These are phyloP conservation scores for Podospora pseudocomata DNA, from an alignment of 495 filamentous ascomycete species.

Conservation along the genomic window DNA sequence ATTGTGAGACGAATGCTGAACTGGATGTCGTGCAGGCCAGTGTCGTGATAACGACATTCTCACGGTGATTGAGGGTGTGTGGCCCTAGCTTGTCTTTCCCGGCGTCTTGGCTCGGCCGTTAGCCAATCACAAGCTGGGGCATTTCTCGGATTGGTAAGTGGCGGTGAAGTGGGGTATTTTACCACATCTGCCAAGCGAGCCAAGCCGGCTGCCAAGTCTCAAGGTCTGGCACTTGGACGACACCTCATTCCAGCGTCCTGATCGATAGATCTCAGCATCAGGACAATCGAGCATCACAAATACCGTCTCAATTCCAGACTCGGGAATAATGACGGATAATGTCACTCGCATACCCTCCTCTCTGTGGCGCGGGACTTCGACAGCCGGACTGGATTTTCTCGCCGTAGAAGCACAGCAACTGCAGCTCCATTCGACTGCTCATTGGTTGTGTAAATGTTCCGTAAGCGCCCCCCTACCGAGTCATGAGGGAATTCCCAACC, in stretches of 20 bases:
- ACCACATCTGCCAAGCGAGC: neutral
- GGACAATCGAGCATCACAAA: too few species aligned
- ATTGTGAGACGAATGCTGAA: neutral
- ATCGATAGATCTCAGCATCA: neutral
- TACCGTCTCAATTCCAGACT: too few species aligned
- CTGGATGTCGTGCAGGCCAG: neutral
- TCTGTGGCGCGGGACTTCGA: neutral
- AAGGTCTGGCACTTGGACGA: neutral
- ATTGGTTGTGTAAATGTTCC: neutral
- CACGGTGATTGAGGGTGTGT: neutral
- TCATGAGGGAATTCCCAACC: conserved; percentile 4
- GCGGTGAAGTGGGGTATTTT: neutral
- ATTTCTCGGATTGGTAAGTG: conserved; percentile 9
- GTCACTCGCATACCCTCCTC: neutral
- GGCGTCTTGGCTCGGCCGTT: neutral
- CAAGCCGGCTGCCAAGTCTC: conserved; percentile 8
- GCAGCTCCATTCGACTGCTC: neutral
- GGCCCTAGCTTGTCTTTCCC: neutral
- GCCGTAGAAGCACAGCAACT: neutral
- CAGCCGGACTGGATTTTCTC: neutral
- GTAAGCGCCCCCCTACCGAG: neutral
- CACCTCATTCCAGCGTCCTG: neutral
- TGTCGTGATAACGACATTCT: neutral
- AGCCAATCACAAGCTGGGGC: neutral
- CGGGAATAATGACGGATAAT: neutral